A percentile compares a stretch with the other conserved stretches of the same genome.
phyloP scores from a whole-genome alignment of 108 stramenopile species.

The Cyclotella sp. region DNA sequence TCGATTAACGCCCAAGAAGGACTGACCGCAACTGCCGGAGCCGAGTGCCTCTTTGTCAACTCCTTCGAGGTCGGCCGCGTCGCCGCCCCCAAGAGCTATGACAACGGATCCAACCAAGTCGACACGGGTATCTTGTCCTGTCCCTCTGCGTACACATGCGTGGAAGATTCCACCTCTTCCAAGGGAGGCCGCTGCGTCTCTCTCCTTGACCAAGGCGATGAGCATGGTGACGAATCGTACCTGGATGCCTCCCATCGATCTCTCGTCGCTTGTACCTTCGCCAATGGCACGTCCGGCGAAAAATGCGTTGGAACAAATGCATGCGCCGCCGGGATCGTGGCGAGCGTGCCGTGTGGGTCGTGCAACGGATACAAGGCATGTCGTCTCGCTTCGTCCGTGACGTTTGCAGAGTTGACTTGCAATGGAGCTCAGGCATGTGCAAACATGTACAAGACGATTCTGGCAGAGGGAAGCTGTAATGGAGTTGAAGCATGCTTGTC shows the following conservation, averaged over 20 bases:
- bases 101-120: neutral
- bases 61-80: no score
- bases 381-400: neutral
- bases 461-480: neutral
- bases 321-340: no score
- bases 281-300: neutral
- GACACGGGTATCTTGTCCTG: neutral
- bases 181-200: constrained; percentile 11
- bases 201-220: neutral
- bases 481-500: neutral
- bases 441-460: no score
- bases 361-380: constrained; percentile 5
- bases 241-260: neutral
- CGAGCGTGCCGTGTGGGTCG: neutral
- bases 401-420: neutral
- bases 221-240: neutral
- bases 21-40: no score
- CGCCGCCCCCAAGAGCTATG: no score
- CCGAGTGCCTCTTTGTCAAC: no score
- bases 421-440: neutral
- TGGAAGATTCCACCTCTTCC: constrained; percentile 1
- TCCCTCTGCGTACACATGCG: neutral
- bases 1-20: no score
- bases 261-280: neutral
- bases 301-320: neutral